phyloP scores from a whole-genome alignment of 495 filamentous ascomycete species.

The Lepidopterella palustris region DNA sequence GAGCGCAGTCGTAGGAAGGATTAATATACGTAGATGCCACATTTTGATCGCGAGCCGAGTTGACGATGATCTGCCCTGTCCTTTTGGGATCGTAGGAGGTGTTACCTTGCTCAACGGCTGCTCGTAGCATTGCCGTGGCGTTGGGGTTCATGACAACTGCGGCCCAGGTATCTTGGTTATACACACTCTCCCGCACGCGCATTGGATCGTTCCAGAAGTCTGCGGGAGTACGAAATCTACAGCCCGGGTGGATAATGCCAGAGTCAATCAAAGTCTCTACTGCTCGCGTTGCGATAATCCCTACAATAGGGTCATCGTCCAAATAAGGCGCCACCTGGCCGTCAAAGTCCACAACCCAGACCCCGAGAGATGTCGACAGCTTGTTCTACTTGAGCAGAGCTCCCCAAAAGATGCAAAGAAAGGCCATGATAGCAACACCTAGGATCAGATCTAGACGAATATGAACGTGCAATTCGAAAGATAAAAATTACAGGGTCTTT shows the following conservation, averaged over 20 bases:
- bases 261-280: constrained; percentile 20
- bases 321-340: constrained; percentile 48
- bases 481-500: not conserved
- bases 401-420: constrained; percentile 58
- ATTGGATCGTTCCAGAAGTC: constrained; percentile 54
- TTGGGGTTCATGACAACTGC: constrained; percentile 62
- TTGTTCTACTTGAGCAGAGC: constrained; percentile 47
- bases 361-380: constrained; percentile 43
- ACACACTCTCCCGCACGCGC: constrained; percentile 54
- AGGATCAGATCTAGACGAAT: constrained; percentile 46
- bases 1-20: constrained; percentile 5
- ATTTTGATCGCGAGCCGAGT: constrained; percentile 19
- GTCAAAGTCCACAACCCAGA: constrained; percentile 65
- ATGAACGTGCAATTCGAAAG: not conserved
- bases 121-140: constrained; percentile 53
- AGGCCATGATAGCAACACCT: constrained; percentile 46
- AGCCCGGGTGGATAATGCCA: constrained; percentile 42
- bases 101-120: constrained; percentile 53
- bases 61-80: constrained; percentile 21
- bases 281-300: constrained; percentile 46
- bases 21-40: constrained; percentile 10
- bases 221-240: constrained; percentile 37
- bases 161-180: constrained; percentile 56
- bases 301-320: constrained; percentile 46
- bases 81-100: constrained; percentile 42